Evolutionary conservation across 2,329 filamentous ascomycete species (phyloP), one percentile per base, ranked within the genome.

Genomic region (Talaromyces sp.): DNA sequence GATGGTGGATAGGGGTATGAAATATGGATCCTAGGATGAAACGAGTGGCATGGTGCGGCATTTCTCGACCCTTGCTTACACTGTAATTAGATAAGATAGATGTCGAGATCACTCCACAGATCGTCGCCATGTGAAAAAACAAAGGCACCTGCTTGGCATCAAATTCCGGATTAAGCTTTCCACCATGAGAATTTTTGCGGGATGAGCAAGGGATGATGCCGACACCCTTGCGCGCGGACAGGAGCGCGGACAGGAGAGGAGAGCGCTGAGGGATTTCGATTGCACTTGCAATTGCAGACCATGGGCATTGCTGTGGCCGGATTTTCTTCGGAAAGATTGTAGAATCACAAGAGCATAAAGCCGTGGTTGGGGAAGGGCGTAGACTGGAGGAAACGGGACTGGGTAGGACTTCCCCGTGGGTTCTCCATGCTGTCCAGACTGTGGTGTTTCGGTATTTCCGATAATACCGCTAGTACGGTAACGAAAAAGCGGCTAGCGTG

Each of bases 101-200:
- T 10, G 2, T 19, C 17, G 10, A 2, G 17, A 9, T 19, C 49
- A 11, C 24, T 24, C 19, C 49, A 51, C 49, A n/a, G 49, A 51
- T 51, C 49, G 49, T 51, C 49, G 49, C 49, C 49, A 51, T 27
- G 49, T n/a, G 49, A 21, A 8, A 50, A 19, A 50, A 19, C 10
- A 17, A 26, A 14, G 49, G 9, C 26, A 52, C 24, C 26, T 51
- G 3, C 29, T 53, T 55, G 51, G 32, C 52, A 26, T 35, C 56
- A 21, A 38, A 4, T 41, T 53, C 53, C 53, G 58, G 58, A 52
- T 55, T 55, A 54, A 60, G 58, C 56, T 53, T 49, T 19, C 11
- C 24, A n/a, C 58, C 58, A 60, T 60, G 58, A 55, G 58, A 27
- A 11, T 53, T 61, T 61, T 46, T 31, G 19, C 43, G 4, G 14